Evolutionary conservation across 345 rosid species (phyloP).

Genomic region (Rhodomyrtus tomentosa): DNA sequence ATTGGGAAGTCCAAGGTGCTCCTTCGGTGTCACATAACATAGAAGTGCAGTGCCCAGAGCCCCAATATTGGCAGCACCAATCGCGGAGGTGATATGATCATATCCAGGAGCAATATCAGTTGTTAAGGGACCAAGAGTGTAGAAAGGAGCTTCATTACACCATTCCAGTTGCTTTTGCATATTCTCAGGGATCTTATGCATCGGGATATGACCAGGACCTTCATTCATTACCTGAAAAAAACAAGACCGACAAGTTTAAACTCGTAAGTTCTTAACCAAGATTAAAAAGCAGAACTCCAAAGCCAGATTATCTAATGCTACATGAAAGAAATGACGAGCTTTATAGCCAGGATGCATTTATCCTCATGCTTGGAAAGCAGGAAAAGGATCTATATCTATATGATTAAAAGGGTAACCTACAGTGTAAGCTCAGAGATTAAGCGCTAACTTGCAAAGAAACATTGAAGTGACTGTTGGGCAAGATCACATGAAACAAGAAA

Average conservation of each 20-base stretch:
- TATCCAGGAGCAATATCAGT: conserved; percentile 97
- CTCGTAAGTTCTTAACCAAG: background rate
- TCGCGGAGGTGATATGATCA: conserved; percentile 97
- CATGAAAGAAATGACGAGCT: background rate
- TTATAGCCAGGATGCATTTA: background rate
- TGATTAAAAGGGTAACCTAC: background rate
- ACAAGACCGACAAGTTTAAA: background rate
- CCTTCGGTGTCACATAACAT: conserved; percentile 96
- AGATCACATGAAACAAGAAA: background rate
- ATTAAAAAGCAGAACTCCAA: background rate
- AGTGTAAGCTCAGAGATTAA: background rate
- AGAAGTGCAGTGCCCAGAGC: conserved; percentile 99
- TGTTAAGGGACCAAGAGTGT: conserved; percentile 94
- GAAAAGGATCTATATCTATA: background rate
- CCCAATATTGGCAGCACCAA: conserved; percentile 98
- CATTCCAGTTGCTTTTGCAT: conserved; percentile 97
- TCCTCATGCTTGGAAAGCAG: background rate
- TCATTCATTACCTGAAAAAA: conserved; percentile 89
- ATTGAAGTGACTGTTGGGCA: background rate
- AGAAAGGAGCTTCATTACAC: conserved; percentile 99
- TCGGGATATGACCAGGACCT: conserved; percentile 93
- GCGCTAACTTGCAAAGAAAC: background rate
- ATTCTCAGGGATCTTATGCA: conserved; percentile 99
- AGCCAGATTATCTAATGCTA: background rate
- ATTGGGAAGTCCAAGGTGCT: conserved; percentile 96